Percentiles rank a stretch among this genome's conserved stretches.
Conservation (phyloP, 768 basidiomycete species). For the Pulveroboletus sp. region DNA sequence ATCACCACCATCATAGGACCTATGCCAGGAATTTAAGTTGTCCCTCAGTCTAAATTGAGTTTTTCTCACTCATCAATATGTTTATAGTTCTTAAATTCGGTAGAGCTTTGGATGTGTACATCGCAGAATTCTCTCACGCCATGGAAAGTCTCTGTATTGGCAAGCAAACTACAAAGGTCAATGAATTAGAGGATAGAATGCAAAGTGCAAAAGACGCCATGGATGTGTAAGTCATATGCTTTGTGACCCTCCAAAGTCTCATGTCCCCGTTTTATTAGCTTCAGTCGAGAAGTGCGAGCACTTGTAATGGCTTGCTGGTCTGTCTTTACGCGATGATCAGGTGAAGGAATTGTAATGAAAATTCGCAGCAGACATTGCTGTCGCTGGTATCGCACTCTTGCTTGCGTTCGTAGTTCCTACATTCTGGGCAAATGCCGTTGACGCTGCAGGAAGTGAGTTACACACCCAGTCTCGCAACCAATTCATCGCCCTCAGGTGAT, state of each 20-base stretch:
- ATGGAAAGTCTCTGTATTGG: constrained; percentile 7
- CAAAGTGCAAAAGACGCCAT: constrained; percentile 5
- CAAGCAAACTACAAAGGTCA: constrained; percentile 6
- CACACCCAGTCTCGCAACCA: not conserved
- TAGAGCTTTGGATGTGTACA: constrained; percentile 11
- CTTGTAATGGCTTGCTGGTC: not conserved
- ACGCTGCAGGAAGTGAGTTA: not conserved
- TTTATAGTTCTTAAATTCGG: constrained; percentile 15
- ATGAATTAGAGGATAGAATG: not conserved
- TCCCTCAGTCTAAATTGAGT: too few species aligned
- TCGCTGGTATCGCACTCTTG: constrained; percentile 13
- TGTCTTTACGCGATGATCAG: constrained; percentile 7
- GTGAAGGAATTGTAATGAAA: constrained; percentile 18
- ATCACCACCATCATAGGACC: constrained; percentile 15
- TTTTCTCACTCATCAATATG: not conserved
- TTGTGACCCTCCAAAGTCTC: not conserved
- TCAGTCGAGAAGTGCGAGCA: constrained; percentile 15
- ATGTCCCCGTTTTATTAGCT: constrained; percentile 2
- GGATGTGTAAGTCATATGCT: constrained; percentile 11
- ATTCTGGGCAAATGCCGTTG: constrained; percentile 7
- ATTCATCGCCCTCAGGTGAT: not conserved
- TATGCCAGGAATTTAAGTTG: constrained; percentile 17
- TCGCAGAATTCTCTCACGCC: constrained; percentile 9
- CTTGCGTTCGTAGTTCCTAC: constrained; percentile 12
- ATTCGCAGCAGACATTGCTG: constrained; percentile 8